Evolutionary conservation across 306 rosid species (phyloP).

Genomic region (Cicer pinnatifidum): DNA sequence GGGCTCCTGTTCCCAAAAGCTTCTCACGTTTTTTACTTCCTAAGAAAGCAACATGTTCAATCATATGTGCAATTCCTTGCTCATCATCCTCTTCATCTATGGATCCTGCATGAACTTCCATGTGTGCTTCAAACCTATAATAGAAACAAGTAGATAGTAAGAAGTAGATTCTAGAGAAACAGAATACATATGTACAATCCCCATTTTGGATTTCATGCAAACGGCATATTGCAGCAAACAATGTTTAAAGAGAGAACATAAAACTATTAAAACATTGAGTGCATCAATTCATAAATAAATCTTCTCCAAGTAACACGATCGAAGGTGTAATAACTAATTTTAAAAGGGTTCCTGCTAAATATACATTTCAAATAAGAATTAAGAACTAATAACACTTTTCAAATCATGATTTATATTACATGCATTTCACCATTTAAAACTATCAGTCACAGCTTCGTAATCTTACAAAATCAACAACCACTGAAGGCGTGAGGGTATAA

Average conservation of each 20-base stretch:
- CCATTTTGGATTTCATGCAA: slow-evolving; percentile 27
- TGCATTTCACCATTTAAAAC: slow-evolving; percentile 9
- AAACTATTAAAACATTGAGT: background rate
- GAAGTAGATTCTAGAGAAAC: slow-evolving; percentile 35
- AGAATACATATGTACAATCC: slow-evolving; percentile 1
- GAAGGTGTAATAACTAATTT: slow-evolving; percentile 2
- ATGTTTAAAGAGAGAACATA: slow-evolving; percentile 16
- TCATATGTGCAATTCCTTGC: slow-evolving; percentile 99
- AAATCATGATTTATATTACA: slow-evolving; percentile 7
- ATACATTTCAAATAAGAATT: slow-evolving; percentile 27
- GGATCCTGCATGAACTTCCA: slow-evolving; percentile 97
- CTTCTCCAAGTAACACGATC: slow-evolving; percentile 7
- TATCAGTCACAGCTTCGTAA: slow-evolving; percentile 3
- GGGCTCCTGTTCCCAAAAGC: slow-evolving; percentile 97
- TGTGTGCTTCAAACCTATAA: slow-evolving; percentile 97
- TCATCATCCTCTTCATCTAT: slow-evolving; percentile 96
- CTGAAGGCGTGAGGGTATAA: background rate
- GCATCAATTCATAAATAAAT: background rate
- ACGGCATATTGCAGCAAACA: slow-evolving; percentile 16
- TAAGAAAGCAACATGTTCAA: slow-evolving; percentile 97
- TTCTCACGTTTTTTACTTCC: slow-evolving; percentile 99
- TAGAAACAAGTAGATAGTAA: slow-evolving; percentile 32
- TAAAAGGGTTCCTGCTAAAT: slow-evolving; percentile 5
- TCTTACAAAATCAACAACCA: slow-evolving; percentile 29
- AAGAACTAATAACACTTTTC: background rate